Evolutionary conservation across 371 early-diverging fungal species (phyloP), one percentile per base, ranked within the genome.

Genomic region (Mucor velutinosus): DNA sequence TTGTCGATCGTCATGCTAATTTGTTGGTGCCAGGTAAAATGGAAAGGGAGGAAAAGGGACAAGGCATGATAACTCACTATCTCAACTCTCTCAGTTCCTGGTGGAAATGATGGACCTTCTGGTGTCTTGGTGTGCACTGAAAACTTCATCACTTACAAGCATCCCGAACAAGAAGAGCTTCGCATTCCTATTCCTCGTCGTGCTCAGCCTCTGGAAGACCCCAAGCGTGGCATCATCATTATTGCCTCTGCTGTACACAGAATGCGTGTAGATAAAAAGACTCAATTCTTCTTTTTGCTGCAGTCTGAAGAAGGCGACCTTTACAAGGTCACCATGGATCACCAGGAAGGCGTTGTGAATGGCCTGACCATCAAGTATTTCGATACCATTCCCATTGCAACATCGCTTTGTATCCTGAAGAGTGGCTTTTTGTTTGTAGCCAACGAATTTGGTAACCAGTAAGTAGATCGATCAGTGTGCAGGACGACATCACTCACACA

Each of bases 91-190:
- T n/a, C n/a, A 89, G 88, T 93, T 21, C 97, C 97, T 39, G 98
- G 98, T 47, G 97, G 97, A 23, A 85, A 79, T 21, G 98, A 97
- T 79, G 99, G 99, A 12, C 99, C 99, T 21, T 92, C 93, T 12
- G 99, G 99, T 64, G 98, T 99, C 5, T 80, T 99, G 23, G 98
- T 97, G 17, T 98, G 98, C 80, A 86, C 93, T 5, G 96, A 94
- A 67, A 92, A 95, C 65, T 90, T 79, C 41, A 92, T 99, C 37
- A 87, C 95, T 1, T 99, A 95, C 84, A 83, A 82, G 49, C 95
- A 97, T 75, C 91, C 89, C 64, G 90, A 87, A 37, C 79, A 84
- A 70, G 83, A 87, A 12, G 86, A 90, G 32, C 80, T 82, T 49
- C 86, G 91, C 17, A 91, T 95, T 5, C 93, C 94, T 39, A 94